phyloP scores from a whole-genome alignment of 352 stramenopile species.

The Globisporangium middletonii region DNA sequence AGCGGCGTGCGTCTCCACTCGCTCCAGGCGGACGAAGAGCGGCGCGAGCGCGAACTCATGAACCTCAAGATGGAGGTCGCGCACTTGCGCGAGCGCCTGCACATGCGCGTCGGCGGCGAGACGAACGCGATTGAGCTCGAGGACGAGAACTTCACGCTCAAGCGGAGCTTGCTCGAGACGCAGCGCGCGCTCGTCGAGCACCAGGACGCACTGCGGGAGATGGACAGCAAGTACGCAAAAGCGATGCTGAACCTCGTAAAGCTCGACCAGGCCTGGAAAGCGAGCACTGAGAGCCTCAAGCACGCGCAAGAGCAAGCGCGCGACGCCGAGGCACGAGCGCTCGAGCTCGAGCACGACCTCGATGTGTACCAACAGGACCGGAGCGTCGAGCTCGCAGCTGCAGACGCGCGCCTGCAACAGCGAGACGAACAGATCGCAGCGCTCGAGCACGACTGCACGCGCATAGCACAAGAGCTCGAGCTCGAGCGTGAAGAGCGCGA shows the following conservation, averaged over 20 bases:
- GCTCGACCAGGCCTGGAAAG: constrained; percentile 71
- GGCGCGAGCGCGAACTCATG: constrained; percentile 64
- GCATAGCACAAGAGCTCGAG: too few relatives aligned
- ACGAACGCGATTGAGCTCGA: constrained; percentile 70
- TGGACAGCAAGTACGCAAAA: constrained; percentile 64
- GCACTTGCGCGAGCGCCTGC: constrained; percentile 60
- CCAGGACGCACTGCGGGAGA: constrained; percentile 31
- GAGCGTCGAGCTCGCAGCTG: neutral
- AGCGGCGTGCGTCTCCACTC: constrained; percentile 33
- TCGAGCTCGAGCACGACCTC: constrained; percentile 9
- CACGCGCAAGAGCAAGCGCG: constrained; percentile 11
- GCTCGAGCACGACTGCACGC: too few relatives aligned
- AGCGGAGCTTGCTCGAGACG: constrained; percentile 44
- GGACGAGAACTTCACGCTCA: constrained; percentile 67
- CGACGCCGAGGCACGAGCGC: constrained; percentile 1
- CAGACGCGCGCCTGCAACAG: neutral
- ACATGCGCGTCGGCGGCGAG: constrained; percentile 67
- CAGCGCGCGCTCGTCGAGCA: constrained; percentile 37
- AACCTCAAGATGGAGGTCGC: constrained; percentile 84
- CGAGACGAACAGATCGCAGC: neutral
- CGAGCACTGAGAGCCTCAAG: constrained; percentile 29
- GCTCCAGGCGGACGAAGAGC: constrained; percentile 41
- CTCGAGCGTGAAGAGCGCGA: neutral
- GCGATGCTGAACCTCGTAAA: constrained; percentile 58
- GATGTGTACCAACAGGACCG: neutral